A percentile compares a stretch with the other conserved stretches of the same genome.
phyloP scores from a whole-genome alignment of 2,329 filamentous ascomycete species.

The Fusarium sp. region DNA sequence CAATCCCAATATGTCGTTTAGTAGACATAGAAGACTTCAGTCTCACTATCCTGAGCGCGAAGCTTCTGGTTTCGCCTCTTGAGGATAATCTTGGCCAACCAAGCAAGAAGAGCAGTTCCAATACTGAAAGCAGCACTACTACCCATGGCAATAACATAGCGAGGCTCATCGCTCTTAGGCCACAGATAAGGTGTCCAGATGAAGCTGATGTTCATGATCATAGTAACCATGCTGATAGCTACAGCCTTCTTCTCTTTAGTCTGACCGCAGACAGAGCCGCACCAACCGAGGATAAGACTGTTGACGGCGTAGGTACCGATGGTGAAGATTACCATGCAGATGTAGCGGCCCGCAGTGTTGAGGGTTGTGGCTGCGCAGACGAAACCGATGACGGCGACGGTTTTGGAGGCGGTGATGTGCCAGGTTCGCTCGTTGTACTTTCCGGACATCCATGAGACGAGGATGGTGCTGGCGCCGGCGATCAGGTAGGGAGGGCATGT shows the following conservation, averaged over 20 bases:
- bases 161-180: conserved; percentile 38
- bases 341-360: conserved; percentile 39
- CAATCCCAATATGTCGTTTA: neutral
- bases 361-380: conserved; percentile 41
- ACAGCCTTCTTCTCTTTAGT: conserved; percentile 62
- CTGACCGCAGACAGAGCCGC: conserved; percentile 55
- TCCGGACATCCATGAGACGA: conserved; percentile 54
- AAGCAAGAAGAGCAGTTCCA: conserved; percentile 52
- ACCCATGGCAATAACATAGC: conserved; percentile 37
- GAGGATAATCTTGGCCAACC: conserved; percentile 52
- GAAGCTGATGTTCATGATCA: conserved; percentile 44
- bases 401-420: conserved; percentile 58
- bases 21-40: conserved; percentile 47
- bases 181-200: conserved; percentile 45
- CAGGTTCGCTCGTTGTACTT: conserved; percentile 59
- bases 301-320: conserved; percentile 56
- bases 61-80: conserved; percentile 52
- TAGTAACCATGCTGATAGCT: conserved; percentile 51
- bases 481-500: conserved; percentile 58
- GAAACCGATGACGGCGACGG: conserved; percentile 50
- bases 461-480: conserved; percentile 45
- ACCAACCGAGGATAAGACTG: conserved; percentile 59
- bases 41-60: conserved; percentile 39
- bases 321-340: conserved; percentile 54
- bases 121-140: conserved; percentile 46